Evolutionary conservation across 2,329 filamentous ascomycete species (phyloP).

Genomic region (Pestalotiopsis sp.): DNA sequence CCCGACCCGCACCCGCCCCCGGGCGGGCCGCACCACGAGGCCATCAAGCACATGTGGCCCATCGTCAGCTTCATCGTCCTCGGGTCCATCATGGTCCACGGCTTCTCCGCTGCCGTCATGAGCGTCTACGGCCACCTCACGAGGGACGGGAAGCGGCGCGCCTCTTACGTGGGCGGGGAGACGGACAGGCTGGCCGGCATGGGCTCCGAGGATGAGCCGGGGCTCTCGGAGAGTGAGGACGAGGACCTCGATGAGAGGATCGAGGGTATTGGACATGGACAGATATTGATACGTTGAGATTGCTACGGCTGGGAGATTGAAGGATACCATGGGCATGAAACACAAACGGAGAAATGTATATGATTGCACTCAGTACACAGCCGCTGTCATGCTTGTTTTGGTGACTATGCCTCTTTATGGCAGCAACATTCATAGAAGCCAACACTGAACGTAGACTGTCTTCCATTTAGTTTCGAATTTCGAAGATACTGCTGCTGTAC

Average conservation of each 20-base stretch:
- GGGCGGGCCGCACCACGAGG: constrained; percentile 1
- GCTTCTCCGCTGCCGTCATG: constrained; percentile 35
- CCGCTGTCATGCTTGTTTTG: too few relatives aligned
- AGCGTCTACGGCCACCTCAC: constrained; percentile 2
- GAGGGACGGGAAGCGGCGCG: neutral
- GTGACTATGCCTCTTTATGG: too few relatives aligned
- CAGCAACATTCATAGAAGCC: too few relatives aligned
- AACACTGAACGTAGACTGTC: too few relatives aligned
- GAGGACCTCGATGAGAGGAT: neutral
- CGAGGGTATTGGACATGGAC: neutral
- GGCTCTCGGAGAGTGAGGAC: neutral
- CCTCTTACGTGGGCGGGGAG: neutral
- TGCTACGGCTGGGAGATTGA: neutral
- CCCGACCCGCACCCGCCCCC: neutral
- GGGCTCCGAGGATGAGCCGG: constrained; percentile 1
- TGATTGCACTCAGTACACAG: too few relatives aligned
- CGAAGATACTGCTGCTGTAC: too few relatives aligned
- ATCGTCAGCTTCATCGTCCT: constrained; percentile 16
- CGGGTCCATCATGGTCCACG: constrained; percentile 45
- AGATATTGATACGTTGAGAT: neutral
- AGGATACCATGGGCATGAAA: neutral
- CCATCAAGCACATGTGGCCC: neutral
- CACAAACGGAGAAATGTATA: neutral
- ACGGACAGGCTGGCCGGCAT: neutral
- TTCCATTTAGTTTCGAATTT: too few relatives aligned